These are phyloP conservation scores for Plasmodium vinckei DNA, from an alignment of 169 alveolate species.

Conservation along the genomic window DNA sequence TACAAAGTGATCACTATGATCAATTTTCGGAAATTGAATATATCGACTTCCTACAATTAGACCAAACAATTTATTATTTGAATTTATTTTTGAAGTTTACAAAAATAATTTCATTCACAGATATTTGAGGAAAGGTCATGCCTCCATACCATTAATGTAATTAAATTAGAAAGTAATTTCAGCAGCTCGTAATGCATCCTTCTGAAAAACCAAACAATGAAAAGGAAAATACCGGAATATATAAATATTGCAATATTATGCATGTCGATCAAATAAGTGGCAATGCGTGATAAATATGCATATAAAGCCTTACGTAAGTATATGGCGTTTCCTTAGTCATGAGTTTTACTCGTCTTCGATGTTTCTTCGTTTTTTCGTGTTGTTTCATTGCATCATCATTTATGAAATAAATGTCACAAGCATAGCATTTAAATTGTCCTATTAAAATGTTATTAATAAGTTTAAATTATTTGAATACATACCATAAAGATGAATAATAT, in stretches of 20 bases:
- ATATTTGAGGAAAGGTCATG: neutral
- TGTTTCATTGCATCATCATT: slow-evolving; percentile 77
- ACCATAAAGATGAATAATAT: neutral
- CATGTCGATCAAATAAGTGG: neutral
- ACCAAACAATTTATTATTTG: slow-evolving; percentile 27
- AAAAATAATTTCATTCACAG: slow-evolving; percentile 31
- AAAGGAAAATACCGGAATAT: neutral
- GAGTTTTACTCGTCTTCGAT: slow-evolving; percentile 82
- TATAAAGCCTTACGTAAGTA: slow-evolving; percentile 41
- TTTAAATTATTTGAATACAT: slow-evolving; percentile 9
- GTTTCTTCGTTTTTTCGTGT: slow-evolving; percentile 82
- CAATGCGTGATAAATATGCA: neutral
- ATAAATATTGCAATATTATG: neutral
- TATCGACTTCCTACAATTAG: slow-evolving; percentile 38
- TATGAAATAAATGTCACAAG: slow-evolving; percentile 84
- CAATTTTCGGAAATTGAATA: slow-evolving; percentile 18
- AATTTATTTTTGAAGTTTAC: slow-evolving; percentile 44
- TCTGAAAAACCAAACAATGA: slow-evolving; percentile 23
- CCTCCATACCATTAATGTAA: neutral
- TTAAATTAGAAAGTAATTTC: slow-evolving; percentile 45
- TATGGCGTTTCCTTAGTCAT: slow-evolving; percentile 46
- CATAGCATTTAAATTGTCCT: slow-evolving; percentile 81
- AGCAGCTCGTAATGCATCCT: slow-evolving; percentile 72
- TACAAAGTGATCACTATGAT: neutral
- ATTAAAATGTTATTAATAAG: slow-evolving; percentile 15